phyloP scores from a whole-genome alignment of 108 stramenopile genomes.

The Parietichytrium sp. region DNA sequence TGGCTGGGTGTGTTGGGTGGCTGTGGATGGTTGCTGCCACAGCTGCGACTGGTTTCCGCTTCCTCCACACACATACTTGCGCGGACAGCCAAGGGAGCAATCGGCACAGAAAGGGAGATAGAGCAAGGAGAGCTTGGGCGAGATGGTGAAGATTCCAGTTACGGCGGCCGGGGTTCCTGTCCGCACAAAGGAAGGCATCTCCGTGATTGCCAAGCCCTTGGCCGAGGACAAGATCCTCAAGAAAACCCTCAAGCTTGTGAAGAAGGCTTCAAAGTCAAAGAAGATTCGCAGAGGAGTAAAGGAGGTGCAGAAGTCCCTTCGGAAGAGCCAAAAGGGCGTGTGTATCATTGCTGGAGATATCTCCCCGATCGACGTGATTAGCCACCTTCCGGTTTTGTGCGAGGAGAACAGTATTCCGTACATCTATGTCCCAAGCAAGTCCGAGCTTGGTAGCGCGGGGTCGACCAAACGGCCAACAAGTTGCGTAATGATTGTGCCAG shows the following conservation, averaged over 20 bases:
- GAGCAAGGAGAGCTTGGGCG: no score
- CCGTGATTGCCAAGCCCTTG: constrained; percentile 84
- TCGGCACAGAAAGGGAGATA: no score
- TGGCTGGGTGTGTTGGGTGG: no score
- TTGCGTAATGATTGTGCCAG: constrained; percentile 80
- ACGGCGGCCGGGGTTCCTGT: constrained; percentile 6
- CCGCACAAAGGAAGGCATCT: constrained; percentile 53
- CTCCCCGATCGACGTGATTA: constrained; percentile 92
- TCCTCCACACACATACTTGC: no score
- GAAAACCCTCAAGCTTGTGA: constrained; percentile 91
- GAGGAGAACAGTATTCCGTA: constrained; percentile 90
- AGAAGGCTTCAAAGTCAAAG: constrained; percentile 67
- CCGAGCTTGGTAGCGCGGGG: constrained; percentile 92
- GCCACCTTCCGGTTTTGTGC: constrained; percentile 84
- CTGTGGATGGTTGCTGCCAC: no score
- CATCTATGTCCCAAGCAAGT: constrained; percentile 92
- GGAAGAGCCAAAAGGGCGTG: constrained; percentile 89
- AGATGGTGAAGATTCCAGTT: no score
- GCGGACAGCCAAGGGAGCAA: no score
- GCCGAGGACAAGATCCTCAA: constrained; percentile 93
- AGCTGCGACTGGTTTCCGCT: no score
- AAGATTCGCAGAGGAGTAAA: constrained; percentile 67
- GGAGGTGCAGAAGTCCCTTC: constrained; percentile 94
- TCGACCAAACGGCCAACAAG: constrained; percentile 94
- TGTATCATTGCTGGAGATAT: constrained; percentile 96